Conservation (phyloP, 257 asterid species). For the Fraxinus pennsylvanica region DNA sequence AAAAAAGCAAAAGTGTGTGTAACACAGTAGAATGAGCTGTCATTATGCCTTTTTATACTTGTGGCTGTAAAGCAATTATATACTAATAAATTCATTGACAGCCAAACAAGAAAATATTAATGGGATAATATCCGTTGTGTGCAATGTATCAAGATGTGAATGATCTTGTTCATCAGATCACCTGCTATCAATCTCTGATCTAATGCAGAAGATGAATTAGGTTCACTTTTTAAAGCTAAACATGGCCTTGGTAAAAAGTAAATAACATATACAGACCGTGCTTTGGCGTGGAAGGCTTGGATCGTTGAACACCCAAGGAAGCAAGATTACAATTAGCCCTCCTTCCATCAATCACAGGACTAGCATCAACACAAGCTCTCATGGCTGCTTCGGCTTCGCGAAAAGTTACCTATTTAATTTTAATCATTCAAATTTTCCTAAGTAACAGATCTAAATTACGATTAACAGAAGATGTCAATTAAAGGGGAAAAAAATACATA, state of each 20-base stretch:
- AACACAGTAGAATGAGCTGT: slow-evolving; percentile 65
- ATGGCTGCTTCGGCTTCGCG: slow-evolving; percentile 90
- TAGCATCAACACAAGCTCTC: slow-evolving; percentile 91
- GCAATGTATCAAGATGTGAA: neutral
- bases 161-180: neutral
- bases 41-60: slow-evolving; percentile 46
- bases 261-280: slow-evolving; percentile 41
- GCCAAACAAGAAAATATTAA: neutral
- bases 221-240: no score
- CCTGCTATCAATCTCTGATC: neutral
- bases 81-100: neutral
- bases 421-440: neutral
- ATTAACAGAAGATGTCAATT: neutral
- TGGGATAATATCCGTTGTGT: neutral
- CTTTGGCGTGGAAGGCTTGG: slow-evolving; percentile 92
- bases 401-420: slow-evolving; percentile 67
- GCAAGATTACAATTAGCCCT: slow-evolving; percentile 98
- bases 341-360: slow-evolving; percentile 97
- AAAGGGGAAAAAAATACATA: slow-evolving; percentile 24
- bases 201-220: neutral
- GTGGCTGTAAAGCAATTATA: slow-evolving; percentile 16
- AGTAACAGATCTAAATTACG: neutral
- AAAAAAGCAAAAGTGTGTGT: slow-evolving; percentile 51
- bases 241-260: neutral
- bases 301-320: slow-evolving; percentile 91